A percentile compares a stretch with the other conserved stretches of the same genome.
Evolutionary conservation across 1,284 basidiomycete genomes (phyloP).

Genomic region (Hemileia vastatrix): DNA sequence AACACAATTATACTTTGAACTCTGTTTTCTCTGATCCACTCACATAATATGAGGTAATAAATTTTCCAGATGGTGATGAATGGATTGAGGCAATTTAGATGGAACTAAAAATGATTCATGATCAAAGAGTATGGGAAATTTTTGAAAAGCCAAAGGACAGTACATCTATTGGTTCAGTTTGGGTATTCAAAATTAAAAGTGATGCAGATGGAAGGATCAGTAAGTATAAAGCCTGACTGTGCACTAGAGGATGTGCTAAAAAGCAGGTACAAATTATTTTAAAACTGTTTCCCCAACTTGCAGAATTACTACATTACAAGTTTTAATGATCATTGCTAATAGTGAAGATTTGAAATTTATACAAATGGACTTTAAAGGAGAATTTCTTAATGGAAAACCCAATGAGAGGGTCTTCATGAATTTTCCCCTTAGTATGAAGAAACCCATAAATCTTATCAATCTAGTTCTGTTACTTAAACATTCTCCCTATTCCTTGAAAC

Average conservation of each 20-base stretch:
- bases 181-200: slow-evolving; percentile 3
- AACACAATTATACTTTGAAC: too few relatives aligned
- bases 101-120: background rate
- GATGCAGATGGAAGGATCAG: slow-evolving; percentile 4
- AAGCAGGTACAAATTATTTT: background rate
- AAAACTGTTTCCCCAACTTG: slow-evolving; percentile 10
- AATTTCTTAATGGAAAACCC: background rate
- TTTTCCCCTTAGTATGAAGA: background rate
- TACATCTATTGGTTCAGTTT: background rate
- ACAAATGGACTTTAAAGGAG: background rate
- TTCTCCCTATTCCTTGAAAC: slow-evolving; percentile 4
- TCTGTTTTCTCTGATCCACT: too few relatives aligned
- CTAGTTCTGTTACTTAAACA: background rate
- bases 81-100: slow-evolving; percentile 1
- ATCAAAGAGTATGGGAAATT: background rate
- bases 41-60: too few relatives aligned
- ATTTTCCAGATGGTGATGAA: too few relatives aligned
- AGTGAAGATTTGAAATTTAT: background rate
- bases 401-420: background rate
- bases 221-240: slow-evolving; percentile 3
- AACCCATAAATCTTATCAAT: background rate
- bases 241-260: background rate
- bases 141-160: background rate
- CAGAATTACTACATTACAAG: background rate
- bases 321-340: background rate